These are phyloP conservation scores for Trichoderma arundinaceum DNA, from an alignment of 2,329 filamentous ascomycete genomes.

Conservation along the genomic window DNA sequence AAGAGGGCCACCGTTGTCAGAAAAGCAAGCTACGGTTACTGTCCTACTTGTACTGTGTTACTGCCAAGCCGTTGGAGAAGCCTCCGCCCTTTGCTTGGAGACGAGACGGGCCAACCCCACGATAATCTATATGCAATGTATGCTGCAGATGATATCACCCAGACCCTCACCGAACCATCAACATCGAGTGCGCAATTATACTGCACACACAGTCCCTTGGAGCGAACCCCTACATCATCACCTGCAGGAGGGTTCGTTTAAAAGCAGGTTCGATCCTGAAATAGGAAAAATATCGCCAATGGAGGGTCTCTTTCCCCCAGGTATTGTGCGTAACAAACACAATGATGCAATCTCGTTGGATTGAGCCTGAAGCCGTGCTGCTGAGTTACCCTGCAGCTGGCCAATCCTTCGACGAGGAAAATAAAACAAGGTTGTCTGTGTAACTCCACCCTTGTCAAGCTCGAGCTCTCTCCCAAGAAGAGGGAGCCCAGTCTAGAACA, in stretches of 20 bases:
- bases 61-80: background rate
- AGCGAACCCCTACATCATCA: slow-evolving; percentile 4
- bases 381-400: slow-evolving; percentile 22
- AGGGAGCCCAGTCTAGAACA: background rate
- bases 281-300: slow-evolving; percentile 2
- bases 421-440: background rate
- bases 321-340: background rate
- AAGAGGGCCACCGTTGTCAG: background rate
- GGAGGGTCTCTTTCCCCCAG: background rate
- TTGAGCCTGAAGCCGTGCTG: background rate
- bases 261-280: background rate
- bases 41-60: background rate
- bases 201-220: background rate
- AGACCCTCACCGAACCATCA: background rate
- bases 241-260: slow-evolving; percentile 9
- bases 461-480: background rate
- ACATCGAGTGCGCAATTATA: background rate
- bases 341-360: slow-evolving; percentile 22
- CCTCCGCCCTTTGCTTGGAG: background rate
- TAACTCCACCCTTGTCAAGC: background rate
- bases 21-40: background rate
- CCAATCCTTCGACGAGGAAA: background rate
- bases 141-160: slow-evolving; percentile 27
- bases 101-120: slow-evolving; percentile 14
- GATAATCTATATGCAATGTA: slow-evolving; percentile 20